Conservation (phyloP, 2,329 filamentous ascomycete species). For the Myriosclerotinia scirpicola region DNA sequence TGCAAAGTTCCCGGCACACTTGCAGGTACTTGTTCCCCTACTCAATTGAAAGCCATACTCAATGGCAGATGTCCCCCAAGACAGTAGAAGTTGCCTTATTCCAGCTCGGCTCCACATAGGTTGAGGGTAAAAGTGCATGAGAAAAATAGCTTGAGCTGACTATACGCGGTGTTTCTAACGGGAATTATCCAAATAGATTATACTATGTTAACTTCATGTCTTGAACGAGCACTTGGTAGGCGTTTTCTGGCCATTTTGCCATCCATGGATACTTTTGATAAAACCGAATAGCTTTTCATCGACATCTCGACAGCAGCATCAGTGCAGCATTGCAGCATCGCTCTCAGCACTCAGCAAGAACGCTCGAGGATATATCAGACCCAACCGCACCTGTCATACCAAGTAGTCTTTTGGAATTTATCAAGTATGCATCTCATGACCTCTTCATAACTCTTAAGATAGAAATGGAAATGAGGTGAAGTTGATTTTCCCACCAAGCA, state of each 20-base stretch:
- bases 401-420: too few relatives aligned
- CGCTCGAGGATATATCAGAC: background rate
- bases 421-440: background rate
- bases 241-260: background rate
- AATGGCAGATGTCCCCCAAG: background rate
- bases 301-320: background rate
- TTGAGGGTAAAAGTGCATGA: background rate
- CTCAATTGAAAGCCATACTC: background rate
- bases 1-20: background rate
- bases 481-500: background rate
- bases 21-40: background rate
- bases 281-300: background rate
- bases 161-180: background rate
- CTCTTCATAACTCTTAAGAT: background rate
- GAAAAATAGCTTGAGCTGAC: background rate
- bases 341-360: background rate
- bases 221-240: background rate
- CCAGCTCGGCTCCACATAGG: background rate
- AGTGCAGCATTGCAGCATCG: background rate
- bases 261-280: background rate
- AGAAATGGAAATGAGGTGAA: background rate
- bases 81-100: background rate
- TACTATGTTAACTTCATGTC: background rate
- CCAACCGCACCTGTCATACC: background rate
- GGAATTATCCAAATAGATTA: background rate